A percentile compares a stretch with the other conserved stretches of the same genome.
Evolutionary conservation across 106 monocot species (phyloP).

Genomic region (Apostasia ramifera): DNA sequence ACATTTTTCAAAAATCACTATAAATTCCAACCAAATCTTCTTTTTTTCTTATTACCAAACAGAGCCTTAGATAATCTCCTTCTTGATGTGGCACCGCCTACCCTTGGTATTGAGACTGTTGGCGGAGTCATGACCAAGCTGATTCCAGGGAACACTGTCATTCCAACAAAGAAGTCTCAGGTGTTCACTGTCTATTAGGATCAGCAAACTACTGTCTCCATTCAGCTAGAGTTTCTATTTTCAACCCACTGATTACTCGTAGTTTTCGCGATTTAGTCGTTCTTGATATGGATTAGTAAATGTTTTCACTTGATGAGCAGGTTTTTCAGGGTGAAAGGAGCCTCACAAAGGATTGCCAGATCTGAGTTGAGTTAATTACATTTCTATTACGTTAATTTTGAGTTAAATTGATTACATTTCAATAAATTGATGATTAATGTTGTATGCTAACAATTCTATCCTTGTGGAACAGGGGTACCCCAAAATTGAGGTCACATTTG

Average conservation of each 20-base stretch:
- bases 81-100: conserved; percentile 34
- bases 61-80: conserved; percentile 35
- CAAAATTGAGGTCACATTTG: conserved; percentile 63
- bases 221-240: conserved; percentile 15
- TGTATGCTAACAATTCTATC: no score
- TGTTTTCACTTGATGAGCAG: neutral
- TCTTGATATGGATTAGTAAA: no score
- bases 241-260: neutral
- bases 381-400: no score
- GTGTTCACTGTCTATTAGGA: conserved; percentile 38
- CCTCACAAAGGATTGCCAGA: conserved; percentile 41
- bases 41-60: no score
- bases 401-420: no score
- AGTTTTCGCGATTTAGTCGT: no score
- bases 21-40: no score
- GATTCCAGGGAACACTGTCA: conserved; percentile 40
- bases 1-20: no score
- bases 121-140: conserved; percentile 46
- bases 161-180: conserved; percentile 40
- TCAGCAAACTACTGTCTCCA: conserved; percentile 37
- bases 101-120: conserved; percentile 35
- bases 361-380: no score
- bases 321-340: conserved; percentile 39
- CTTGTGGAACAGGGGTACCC: conserved; percentile 43
- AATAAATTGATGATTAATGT: no score